A percentile compares a stretch with the other conserved stretches of the same genome.
These are phyloP conservation scores for Fusarium sp. DNA, from an alignment of 2,329 filamentous ascomycete species.

Conservation along the genomic window DNA sequence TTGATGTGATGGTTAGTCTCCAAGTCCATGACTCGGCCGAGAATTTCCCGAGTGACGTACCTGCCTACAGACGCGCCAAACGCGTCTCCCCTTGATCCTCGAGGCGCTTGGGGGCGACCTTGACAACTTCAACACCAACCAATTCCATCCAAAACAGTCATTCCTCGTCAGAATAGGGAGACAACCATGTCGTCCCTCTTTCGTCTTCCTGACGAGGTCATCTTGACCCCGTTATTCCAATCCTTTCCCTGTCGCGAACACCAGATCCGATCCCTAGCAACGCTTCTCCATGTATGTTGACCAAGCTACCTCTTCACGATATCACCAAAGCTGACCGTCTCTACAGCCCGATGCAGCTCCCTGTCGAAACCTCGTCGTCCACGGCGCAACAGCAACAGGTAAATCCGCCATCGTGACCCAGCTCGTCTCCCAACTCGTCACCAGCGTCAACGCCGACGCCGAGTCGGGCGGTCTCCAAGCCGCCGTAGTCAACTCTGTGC, in stretches of 20 bases:
- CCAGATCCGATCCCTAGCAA: slow-evolving; percentile 69
- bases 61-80: slow-evolving; percentile 41
- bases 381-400: slow-evolving; percentile 88
- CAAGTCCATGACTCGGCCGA: slow-evolving; percentile 25
- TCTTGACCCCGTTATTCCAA: slow-evolving; percentile 59
- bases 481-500: slow-evolving; percentile 74
- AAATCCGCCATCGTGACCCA: slow-evolving; percentile 79
- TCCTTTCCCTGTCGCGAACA: slow-evolving; percentile 68
- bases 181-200: slow-evolving; percentile 57
- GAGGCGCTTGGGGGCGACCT: slow-evolving; percentile 6
- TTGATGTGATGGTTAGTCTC: neutral
- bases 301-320: neutral
- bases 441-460: slow-evolving; percentile 23
- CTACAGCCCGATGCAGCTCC: slow-evolving; percentile 73
- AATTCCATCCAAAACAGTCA: neutral
- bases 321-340: neutral
- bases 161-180: neutral
- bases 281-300: slow-evolving; percentile 62
- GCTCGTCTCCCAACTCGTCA: slow-evolving; percentile 48
- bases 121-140: slow-evolving; percentile 17
- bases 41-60: slow-evolving; percentile 45
- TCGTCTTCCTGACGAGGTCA: slow-evolving; percentile 63
- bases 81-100: slow-evolving; percentile 42
- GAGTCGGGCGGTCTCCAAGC: slow-evolving; percentile 59
- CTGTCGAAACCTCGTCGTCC: slow-evolving; percentile 79